phyloP scores from a whole-genome alignment of 352 stramenopile genomes.

The Aphanomyces invadans region DNA sequence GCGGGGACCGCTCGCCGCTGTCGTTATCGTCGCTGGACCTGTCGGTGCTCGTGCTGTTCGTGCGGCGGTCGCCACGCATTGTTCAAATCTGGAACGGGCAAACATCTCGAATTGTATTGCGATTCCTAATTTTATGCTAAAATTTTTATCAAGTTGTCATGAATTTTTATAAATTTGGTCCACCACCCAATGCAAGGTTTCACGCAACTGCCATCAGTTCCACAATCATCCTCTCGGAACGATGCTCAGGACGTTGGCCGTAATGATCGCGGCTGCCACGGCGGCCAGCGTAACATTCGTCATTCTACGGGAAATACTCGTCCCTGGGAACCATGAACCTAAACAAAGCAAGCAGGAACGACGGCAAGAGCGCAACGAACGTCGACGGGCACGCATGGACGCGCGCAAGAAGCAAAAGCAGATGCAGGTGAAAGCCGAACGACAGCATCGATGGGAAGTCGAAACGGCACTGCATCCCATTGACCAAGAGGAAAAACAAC shows the following conservation, averaged over 20 bases:
- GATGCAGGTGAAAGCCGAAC: neutral
- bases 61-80: neutral
- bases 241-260: neutral
- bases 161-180: neutral
- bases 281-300: neutral
- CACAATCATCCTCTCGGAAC: neutral
- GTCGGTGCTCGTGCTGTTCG: neutral
- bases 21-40: slow-evolving; percentile 10
- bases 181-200: too few relatives aligned
- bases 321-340: neutral
- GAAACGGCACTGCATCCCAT: neutral
- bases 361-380: slow-evolving; percentile 14
- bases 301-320: neutral
- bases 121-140: neutral
- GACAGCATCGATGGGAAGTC: neutral
- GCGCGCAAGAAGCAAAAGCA: slow-evolving; percentile 6
- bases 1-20: slow-evolving; percentile 49
- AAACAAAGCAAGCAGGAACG: slow-evolving; percentile 11
- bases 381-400: slow-evolving; percentile 1
- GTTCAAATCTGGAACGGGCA: neutral
- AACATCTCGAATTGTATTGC: neutral
- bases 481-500: slow-evolving; percentile 19
- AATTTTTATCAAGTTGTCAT: neutral
- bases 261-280: neutral
- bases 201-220: too few relatives aligned